Percentiles rank a stretch among this genome's conserved stretches.
Evolutionary conservation across 306 rosid species (phyloP).

Genomic region (Lathyrus aphaca): DNA sequence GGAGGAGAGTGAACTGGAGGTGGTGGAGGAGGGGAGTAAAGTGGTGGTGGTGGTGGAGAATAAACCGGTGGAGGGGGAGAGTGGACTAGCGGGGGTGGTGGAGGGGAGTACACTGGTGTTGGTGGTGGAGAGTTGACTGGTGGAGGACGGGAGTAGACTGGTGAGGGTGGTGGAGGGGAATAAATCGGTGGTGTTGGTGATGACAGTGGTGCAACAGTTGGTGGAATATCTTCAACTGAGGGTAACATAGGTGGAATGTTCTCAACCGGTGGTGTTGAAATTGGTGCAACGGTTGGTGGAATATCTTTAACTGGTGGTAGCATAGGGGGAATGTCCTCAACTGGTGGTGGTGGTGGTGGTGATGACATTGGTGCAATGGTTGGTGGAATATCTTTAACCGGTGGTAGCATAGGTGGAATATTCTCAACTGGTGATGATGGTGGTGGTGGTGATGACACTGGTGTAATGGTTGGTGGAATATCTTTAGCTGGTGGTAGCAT

Average conservation of each 20-base stretch:
- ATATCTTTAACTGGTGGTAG: background rate
- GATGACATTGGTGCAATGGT: background rate
- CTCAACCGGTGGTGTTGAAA: background rate
- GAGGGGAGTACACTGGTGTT: slow-evolving; percentile 31
- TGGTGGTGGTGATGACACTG: background rate
- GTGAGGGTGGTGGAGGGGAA: slow-evolving; percentile 38
- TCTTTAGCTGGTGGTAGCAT: background rate
- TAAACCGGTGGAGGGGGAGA: slow-evolving; percentile 29
- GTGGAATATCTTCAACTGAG: background rate
- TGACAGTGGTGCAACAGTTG: slow-evolving; percentile 10
- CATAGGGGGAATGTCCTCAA: too few relatives aligned
- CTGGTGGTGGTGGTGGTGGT: background rate
- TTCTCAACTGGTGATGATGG: background rate
- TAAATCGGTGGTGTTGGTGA: slow-evolving; percentile 22
- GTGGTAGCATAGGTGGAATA: background rate
- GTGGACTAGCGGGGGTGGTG: background rate
- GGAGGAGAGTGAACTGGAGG: slow-evolving; percentile 30
- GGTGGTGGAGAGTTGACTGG: slow-evolving; percentile 31
- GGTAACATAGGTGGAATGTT: background rate
- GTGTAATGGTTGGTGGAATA: background rate
- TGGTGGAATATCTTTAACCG: background rate
- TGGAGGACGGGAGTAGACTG: background rate
- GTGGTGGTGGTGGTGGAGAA: slow-evolving; percentile 18
- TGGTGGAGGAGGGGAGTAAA: slow-evolving; percentile 29
- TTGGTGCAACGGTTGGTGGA: background rate